Percentiles rank a stretch among this genome's conserved stretches.
Conservation (phyloP, 169 alveolate species). For the Theileria annulata region DNA sequence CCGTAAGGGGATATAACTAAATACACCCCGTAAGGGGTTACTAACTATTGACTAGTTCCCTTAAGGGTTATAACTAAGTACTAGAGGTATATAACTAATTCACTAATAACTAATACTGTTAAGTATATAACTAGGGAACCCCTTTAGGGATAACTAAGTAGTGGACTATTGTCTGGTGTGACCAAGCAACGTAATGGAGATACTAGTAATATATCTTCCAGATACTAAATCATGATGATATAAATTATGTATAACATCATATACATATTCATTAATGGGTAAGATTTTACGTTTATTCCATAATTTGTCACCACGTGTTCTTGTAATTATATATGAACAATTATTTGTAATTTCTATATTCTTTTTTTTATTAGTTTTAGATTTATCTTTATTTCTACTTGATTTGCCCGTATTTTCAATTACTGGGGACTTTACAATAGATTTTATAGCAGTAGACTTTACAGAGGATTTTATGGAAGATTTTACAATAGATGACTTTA, state of each 20-base stretch:
- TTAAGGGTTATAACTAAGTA: too few species aligned
- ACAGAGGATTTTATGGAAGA: too few species aligned
- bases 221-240: not conserved
- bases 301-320: not conserved
- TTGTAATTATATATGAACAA: not conserved
- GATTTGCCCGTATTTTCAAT: too few species aligned
- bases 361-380: not conserved
- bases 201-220: slow-evolving; percentile 1
- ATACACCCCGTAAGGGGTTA: not conserved
- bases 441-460: too few species aligned
- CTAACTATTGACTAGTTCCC: too few species aligned
- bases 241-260: slow-evolving; percentile 33
- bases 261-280: slow-evolving; percentile 58
- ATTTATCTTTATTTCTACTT: not conserved
- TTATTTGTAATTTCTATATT: not conserved
- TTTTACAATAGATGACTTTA: too few species aligned
- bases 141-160: too few species aligned
- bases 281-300: slow-evolving; percentile 43
- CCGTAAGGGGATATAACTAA: too few species aligned
- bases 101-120: too few species aligned
- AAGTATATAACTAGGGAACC: not conserved
- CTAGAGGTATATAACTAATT: too few species aligned
- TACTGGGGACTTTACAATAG: too few species aligned
- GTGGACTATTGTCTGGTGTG: too few species aligned
- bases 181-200: not conserved